These are phyloP conservation scores for Ganoderma lucidum DNA, from an alignment of 1,284 basidiomycete genomes.

Conservation along the genomic window DNA sequence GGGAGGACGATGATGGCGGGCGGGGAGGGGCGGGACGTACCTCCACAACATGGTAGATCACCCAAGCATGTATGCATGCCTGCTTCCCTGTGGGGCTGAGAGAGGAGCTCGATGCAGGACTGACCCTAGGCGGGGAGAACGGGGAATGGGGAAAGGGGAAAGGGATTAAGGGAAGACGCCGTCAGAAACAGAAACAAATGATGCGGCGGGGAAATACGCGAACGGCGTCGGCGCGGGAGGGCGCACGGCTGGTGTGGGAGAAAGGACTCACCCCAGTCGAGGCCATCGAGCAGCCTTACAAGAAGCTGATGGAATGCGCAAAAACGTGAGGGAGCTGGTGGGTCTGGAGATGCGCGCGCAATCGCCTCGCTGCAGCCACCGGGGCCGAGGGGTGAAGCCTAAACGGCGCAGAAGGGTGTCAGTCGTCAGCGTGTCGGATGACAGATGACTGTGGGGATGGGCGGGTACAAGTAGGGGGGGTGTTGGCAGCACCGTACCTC, in stretches of 20 bases:
- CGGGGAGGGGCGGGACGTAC: slow-evolving; percentile 18
- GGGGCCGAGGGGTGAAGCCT: neutral
- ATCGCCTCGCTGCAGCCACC: slow-evolving; percentile 7
- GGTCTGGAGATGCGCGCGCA: slow-evolving; percentile 33
- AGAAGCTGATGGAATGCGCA: slow-evolving; percentile 51
- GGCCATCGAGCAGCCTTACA: slow-evolving; percentile 50
- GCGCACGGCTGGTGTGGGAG: neutral
- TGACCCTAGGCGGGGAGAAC: slow-evolving; percentile 13
- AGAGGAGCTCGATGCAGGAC: slow-evolving; percentile 42
- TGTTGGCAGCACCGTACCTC: neutral
- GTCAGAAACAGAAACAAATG: neutral
- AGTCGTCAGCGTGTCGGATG: neutral
- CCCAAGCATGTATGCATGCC: slow-evolving; percentile 39
- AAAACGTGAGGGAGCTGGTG: slow-evolving; percentile 43
- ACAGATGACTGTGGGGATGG: neutral
- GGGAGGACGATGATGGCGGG: neutral
- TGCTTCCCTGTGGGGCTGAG: slow-evolving; percentile 43
- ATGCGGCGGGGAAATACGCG: neutral
- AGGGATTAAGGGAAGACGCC: neutral
- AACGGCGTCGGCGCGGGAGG: neutral
- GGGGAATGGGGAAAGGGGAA: too few relatives aligned
- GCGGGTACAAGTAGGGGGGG: neutral
- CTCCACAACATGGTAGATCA: slow-evolving; percentile 40
- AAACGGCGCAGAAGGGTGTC: neutral
- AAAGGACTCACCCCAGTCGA: slow-evolving; percentile 41